phyloP scores from a whole-genome alignment of 768 basidiomycete species.

The Amanita rubescens region DNA sequence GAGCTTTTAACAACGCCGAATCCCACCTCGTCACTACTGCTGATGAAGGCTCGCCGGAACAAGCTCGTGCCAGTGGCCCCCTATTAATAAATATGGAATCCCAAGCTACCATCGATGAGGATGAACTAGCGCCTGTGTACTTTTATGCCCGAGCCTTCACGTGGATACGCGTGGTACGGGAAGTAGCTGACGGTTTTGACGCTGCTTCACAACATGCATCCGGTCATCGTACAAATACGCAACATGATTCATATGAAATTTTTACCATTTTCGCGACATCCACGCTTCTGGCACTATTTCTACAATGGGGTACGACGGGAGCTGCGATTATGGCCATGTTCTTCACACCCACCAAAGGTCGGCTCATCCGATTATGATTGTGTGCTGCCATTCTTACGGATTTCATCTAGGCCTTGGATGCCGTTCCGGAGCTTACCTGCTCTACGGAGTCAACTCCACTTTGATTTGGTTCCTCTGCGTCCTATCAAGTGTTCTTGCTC shows the following conservation, averaged over 20 bases:
- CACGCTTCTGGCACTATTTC: constrained; percentile 11
- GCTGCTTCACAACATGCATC: background rate
- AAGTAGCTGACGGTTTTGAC: constrained; percentile 10
- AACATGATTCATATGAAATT: constrained; percentile 1
- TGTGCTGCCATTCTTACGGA: background rate
- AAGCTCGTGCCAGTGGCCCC: background rate
- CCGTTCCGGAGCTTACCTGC: constrained; percentile 1
- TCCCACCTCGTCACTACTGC: constrained; percentile 19
- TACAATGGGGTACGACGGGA: constrained; percentile 21
- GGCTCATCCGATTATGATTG: background rate
- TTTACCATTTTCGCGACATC: constrained; percentile 10
- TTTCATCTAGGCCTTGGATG: background rate
- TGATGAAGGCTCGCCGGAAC: background rate
- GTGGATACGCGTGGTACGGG: constrained; percentile 12
- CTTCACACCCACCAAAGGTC: constrained; percentile 18
- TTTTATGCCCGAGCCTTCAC: constrained; percentile 17
- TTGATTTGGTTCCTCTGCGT: constrained; percentile 18
- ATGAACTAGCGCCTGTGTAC: constrained; percentile 15
- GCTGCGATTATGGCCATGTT: constrained; percentile 17
- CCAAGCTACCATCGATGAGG: background rate
- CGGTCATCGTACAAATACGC: background rate
- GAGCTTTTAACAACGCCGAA: constrained; percentile 25
- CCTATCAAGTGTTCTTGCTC: constrained; percentile 18
- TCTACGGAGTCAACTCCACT: constrained; percentile 18
- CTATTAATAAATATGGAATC: constrained; percentile 12